A percentile compares a stretch with the other conserved stretches of the same genome.
Conservation (phyloP, 768 basidiomycete species). For the Mrakia blollopis region DNA sequence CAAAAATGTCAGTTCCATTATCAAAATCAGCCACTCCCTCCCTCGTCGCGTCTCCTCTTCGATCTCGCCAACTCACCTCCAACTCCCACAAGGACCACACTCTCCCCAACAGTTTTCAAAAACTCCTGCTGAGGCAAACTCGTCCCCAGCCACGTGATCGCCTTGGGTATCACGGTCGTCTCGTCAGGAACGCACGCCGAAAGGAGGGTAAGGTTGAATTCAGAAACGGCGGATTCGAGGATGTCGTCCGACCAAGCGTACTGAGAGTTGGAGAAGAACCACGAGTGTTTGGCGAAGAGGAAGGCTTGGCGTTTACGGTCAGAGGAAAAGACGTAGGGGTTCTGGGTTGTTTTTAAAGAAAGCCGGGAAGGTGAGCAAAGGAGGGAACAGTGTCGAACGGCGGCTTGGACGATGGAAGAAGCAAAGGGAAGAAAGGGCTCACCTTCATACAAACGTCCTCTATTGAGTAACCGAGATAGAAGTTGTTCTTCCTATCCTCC, state of each 20-base stretch:
- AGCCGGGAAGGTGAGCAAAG: not conserved
- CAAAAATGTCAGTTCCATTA: no score
- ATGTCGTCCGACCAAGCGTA: slow-evolving; percentile 17
- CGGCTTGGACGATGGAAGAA: not conserved
- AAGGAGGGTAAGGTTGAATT: slow-evolving; percentile 5
- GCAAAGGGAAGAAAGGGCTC: not conserved
- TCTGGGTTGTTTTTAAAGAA: not conserved
- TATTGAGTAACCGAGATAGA: slow-evolving; percentile 16
- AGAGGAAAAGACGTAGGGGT: not conserved
- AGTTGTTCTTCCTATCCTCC: not conserved
- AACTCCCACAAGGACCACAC: slow-evolving; percentile 5
- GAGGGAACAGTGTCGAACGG: not conserved
- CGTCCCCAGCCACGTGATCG: not conserved
- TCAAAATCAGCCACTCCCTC: no score
- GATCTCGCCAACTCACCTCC: slow-evolving; percentile 18
- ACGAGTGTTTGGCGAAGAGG: slow-evolving; percentile 17
- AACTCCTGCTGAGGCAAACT: slow-evolving; percentile 7
- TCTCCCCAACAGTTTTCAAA: not conserved
- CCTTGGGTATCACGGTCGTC: not conserved
- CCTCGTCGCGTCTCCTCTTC: no score
- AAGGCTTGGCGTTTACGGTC: slow-evolving; percentile 12
- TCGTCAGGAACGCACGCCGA: not conserved
- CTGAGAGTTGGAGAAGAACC: slow-evolving; percentile 5
- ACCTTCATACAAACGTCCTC: slow-evolving; percentile 19
- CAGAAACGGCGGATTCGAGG: not conserved